These are phyloP conservation scores for Viscum album DNA, from an alignment of 177 flowering plant genomes.

Conservation along the genomic window DNA sequence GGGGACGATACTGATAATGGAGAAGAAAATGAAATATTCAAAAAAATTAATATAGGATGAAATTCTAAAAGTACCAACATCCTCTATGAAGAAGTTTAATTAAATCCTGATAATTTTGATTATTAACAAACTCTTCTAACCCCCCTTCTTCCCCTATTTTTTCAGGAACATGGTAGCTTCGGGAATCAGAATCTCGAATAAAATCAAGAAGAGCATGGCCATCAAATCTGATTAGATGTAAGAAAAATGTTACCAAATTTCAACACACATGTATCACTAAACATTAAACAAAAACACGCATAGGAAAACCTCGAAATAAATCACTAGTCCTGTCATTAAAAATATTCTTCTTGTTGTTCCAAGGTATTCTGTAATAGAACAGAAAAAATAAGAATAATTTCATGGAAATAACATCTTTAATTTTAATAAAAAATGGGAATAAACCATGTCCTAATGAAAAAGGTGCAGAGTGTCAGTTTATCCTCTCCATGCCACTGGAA, in stretches of 20 bases:
- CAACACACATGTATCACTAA: background rate
- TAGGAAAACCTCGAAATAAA: background rate
- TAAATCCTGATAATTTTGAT: constrained; percentile 99
- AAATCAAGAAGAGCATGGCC: constrained; percentile 98
- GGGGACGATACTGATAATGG: constrained; percentile 4
- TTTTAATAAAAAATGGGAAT: no score
- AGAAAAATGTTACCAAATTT: background rate
- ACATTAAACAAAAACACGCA: background rate
- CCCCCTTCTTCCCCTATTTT: constrained; percentile 92
- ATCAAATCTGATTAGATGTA: constrained; percentile 56
- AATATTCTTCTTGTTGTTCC: constrained; percentile 89
- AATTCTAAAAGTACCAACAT: constrained; percentile 96
- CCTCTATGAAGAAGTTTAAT: constrained; percentile 99
- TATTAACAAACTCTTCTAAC: constrained; percentile 98
- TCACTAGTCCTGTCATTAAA: constrained; percentile 66
- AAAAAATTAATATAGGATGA: constrained; percentile 16
- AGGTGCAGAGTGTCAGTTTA: no score
- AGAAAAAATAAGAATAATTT: no score
- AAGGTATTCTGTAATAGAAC: constrained; percentile 63
- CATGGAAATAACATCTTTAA: no score
- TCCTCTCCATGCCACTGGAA: no score
- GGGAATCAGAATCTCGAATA: constrained; percentile 60
- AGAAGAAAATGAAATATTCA: background rate
- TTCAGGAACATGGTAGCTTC: constrained; percentile 38
- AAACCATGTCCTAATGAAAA: no score